phyloP scores from a whole-genome alignment of 176 grass and related monocot species.

The Echinochloa phyllopogon region DNA sequence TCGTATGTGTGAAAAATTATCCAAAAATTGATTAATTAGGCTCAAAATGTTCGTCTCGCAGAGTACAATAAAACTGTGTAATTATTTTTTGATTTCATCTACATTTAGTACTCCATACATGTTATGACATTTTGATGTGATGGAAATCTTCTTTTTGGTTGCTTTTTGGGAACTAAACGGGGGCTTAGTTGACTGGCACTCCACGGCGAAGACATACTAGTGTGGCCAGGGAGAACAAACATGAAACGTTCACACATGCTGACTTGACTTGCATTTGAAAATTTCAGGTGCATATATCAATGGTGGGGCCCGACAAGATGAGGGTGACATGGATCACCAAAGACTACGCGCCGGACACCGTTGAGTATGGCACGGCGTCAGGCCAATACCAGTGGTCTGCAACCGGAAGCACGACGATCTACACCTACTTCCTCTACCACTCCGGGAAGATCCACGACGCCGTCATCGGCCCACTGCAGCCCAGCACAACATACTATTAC shows the following conservation, averaged over 20 bases:
- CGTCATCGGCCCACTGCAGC: conserved; percentile 60
- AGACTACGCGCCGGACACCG: conserved; percentile 48
- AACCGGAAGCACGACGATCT: conserved; percentile 57
- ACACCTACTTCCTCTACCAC: conserved; percentile 62
- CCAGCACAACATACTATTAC: conserved; percentile 77
- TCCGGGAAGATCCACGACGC: conserved; percentile 84
- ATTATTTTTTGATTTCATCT: no score
- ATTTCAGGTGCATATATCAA: conserved; percentile 76
- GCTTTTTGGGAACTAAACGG: no score
- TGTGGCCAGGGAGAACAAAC: background rate
- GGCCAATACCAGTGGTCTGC: conserved; percentile 61
- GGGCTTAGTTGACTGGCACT: background rate
- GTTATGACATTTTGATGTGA: no score
- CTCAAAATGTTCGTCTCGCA: no score
- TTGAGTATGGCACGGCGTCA: conserved; percentile 58
- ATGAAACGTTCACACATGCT: background rate
- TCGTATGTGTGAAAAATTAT: no score
- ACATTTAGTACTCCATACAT: no score
- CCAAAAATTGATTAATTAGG: no score
- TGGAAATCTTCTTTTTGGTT: no score
- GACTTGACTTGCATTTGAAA: background rate
- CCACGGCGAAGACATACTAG: background rate
- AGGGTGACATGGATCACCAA: conserved; percentile 83
- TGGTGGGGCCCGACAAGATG: conserved; percentile 57
- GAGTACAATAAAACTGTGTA: no score